Evolutionary conservation across 495 filamentous ascomycete species (phyloP), one percentile per base, ranked within the genome.

Genomic region (Glonium stellatum): DNA sequence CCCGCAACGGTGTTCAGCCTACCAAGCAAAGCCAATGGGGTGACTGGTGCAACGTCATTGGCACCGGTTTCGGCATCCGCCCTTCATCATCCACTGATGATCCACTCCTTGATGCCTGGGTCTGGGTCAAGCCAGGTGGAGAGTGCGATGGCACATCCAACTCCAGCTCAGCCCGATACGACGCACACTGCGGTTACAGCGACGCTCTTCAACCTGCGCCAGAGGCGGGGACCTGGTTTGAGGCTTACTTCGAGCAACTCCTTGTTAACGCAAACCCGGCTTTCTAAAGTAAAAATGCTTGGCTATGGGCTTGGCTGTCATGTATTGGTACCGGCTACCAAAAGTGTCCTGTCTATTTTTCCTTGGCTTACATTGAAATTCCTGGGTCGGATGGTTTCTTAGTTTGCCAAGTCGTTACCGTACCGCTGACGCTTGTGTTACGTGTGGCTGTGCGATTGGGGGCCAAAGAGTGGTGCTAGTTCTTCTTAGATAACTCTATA

Each of bases 61-160:
- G 80, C 63, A 83, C 87, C 52, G 87, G 87, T 35, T 90, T 91
- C 71, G 87, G 88, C 72, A 77, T 79, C 48, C 84, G 84, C 58
- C 84, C 84, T 0, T 85, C 84, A 4, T 77, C 82, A 37, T 68
- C 79, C 60, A 88, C 87, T 8, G 84, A 83, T 56, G 67, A 79
- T 70, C 67, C 76, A 23, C 78, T 87, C 27, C 78, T 80, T 54
- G 87, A 91, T 71, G 85, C 87, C 48, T 89, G 91, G 74, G 86
- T 90, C 71, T 91, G 87, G 88, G 76, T 88, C 66, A 91, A 90
- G 82, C 88, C 87, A 55, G 88, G 88, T 67, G 88, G 88, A 65
- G 87, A 93, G 73, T 84, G 82, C 46, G 88, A 91, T 71, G 88
- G 88, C 64, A 91, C 87, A 53, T 83, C 79, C 55, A 77, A 91